Base-by-base conservation (phyloP, 345 rosid genomes). In the Streptanthus diversifolius region DNA sequence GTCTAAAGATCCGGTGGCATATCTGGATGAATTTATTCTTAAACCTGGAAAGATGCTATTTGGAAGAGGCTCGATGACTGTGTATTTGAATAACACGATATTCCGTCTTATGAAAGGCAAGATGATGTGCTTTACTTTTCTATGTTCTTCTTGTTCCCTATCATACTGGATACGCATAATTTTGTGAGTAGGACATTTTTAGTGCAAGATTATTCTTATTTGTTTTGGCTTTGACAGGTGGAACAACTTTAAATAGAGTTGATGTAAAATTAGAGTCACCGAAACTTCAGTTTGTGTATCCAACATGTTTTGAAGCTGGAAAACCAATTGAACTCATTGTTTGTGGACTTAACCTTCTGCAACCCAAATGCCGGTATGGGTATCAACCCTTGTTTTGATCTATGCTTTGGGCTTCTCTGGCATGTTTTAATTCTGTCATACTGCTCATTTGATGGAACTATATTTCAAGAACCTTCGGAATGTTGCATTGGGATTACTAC, bases 231-330 rank as follows among this genome's bases (percentile, higher is more conserved):
- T 57, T 37, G 35, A 40, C 81, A 91, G 96, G 85, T 80, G 98
- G 86, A 78, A 77, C 80, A 72, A 81, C 95, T 21, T 78, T 95
- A 60, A 68, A 57, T 59, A 81, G 84, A 84, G 81, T 87, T 56
- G 81, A 85, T 73, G 76, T 70, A 66, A 77, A 84, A 79, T 65
- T 81, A 63, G 83, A 27, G 49, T 82, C 88, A 19, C 98, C 98
- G 2, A 84, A 80, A 77, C 96, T 91, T 81, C 96, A 90, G 73
- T 88, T 79, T 82, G 90, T 95, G 74, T 82, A 88, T 79, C 98
- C 99, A 52, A 74, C 79, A 66, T 90, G 84, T 81, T 91, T 95
- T 81, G 97, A 90, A 87, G 96, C 96, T 72, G 97, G 97, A 73
- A 87, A 83, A 74, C 95, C 97, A 43, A 80, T 91, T 52, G 96